A percentile compares a stretch with the other conserved stretches of the same genome.
Evolutionary conservation across 1,139 yeast species (phyloP).

Genomic region (Candida tropicalis): DNA sequence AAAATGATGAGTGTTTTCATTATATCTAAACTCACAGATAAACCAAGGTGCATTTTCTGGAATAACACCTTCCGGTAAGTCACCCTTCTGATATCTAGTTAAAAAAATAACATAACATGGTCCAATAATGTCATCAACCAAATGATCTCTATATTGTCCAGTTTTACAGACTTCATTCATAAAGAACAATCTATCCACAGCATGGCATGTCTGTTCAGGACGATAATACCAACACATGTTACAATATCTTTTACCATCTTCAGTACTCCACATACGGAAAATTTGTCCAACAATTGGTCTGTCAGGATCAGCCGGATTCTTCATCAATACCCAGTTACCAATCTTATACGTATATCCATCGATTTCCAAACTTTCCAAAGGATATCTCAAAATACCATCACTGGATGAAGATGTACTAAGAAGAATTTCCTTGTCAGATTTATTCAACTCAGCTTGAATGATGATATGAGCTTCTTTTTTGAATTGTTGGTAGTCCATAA

Average conservation of each 20-base stretch:
- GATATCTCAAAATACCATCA: conserved; percentile 62
- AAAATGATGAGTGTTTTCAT: conserved; percentile 85
- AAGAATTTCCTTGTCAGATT: conserved; percentile 80
- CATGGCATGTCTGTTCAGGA: conserved; percentile 96
- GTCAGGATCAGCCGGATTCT: conserved; percentile 82
- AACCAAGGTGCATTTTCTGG: conserved; percentile 81
- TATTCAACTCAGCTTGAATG: conserved; percentile 71
- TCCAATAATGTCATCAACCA: conserved; percentile 84
- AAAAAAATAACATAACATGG: conserved; percentile 94
- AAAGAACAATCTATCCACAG: conserved; percentile 84
- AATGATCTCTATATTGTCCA: conserved; percentile 94
- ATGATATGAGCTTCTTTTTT: conserved; percentile 63
- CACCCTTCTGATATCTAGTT: conserved; percentile 93
- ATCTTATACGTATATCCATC: conserved; percentile 76
- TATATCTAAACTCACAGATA: conserved; percentile 93
- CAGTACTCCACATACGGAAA: conserved; percentile 86
- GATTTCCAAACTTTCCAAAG: conserved; percentile 73
- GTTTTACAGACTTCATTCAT: conserved; percentile 95
- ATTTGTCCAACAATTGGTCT: conserved; percentile 94
- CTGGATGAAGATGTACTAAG: conserved; percentile 64
- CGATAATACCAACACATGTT: conserved; percentile 98
- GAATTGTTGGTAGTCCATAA: conserved; percentile 40
- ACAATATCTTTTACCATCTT: conserved; percentile 83
- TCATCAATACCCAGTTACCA: conserved; percentile 93
- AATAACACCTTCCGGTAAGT: conserved; percentile 69